Evolutionary conservation across 495 filamentous ascomycete species (phyloP).

Genomic region (Hypoxylon trugodes): DNA sequence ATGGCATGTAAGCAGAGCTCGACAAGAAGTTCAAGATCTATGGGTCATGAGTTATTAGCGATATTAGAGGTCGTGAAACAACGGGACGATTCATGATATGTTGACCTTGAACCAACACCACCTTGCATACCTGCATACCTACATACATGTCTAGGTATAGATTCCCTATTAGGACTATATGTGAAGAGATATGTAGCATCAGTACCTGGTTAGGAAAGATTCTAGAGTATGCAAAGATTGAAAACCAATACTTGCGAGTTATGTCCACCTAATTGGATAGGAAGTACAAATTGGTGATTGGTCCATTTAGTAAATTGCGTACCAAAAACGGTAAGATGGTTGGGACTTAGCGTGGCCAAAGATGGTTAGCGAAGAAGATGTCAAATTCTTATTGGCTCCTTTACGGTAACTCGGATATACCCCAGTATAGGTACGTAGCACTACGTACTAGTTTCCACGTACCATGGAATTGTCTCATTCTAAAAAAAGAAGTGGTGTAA

Average conservation of each 20-base stretch:
- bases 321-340: neutral
- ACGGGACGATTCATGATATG: conserved; percentile 15
- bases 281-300: conserved; percentile 1
- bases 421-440: too few relatives aligned
- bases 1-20: neutral
- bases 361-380: neutral
- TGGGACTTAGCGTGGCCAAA: neutral
- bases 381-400: neutral
- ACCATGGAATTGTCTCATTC: conserved; percentile 14
- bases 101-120: neutral
- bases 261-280: neutral
- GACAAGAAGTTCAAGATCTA: neutral
- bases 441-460: too few relatives aligned
- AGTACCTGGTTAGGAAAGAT: conserved; percentile 13
- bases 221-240: conserved; percentile 12
- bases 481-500: conserved; percentile 30
- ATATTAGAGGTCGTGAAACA: conserved; percentile 15
- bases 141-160: too few relatives aligned
- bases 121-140: too few relatives aligned
- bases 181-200: neutral
- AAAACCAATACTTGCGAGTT: neutral
- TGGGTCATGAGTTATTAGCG: neutral
- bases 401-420: conserved; percentile 9
- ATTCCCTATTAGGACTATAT: neutral
- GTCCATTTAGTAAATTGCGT: conserved; percentile 12